These are phyloP conservation scores for Penicillium olsonii DNA, from an alignment of 2,329 filamentous ascomycete genomes.

Conservation along the genomic window DNA sequence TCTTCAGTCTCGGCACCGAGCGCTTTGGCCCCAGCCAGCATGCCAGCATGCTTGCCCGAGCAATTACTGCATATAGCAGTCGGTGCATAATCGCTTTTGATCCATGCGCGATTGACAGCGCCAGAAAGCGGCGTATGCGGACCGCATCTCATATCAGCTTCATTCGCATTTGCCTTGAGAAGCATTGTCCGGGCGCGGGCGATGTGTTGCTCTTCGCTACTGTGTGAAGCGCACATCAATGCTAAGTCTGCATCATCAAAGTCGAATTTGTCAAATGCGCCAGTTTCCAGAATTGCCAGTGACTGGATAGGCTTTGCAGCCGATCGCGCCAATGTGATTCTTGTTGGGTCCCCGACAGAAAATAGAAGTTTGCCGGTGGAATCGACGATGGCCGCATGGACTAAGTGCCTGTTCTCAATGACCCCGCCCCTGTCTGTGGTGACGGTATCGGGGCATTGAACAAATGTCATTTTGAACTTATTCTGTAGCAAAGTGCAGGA, in stretches of 20 bases:
- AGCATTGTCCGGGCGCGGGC: slow-evolving; percentile 43
- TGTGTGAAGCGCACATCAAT: slow-evolving; percentile 53
- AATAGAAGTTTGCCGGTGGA: slow-evolving; percentile 41
- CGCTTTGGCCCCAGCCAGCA: slow-evolving; percentile 47
- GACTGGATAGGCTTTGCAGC: slow-evolving; percentile 51
- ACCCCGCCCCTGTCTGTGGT: slow-evolving; percentile 36
- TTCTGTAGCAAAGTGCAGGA: neutral
- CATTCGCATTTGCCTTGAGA: slow-evolving; percentile 31
- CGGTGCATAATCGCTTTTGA: slow-evolving; percentile 40
- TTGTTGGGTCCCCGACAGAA: slow-evolving; percentile 43
- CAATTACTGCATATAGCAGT: slow-evolving; percentile 49
- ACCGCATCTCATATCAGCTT: slow-evolving; percentile 47
- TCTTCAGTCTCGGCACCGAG: slow-evolving; percentile 33
- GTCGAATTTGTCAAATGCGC: slow-evolving; percentile 37
- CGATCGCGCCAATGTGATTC: slow-evolving; percentile 49
- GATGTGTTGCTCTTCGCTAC: slow-evolving; percentile 46
- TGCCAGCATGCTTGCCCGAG: slow-evolving; percentile 53
- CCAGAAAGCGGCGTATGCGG: slow-evolving; percentile 43
- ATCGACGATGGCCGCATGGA: slow-evolving; percentile 49
- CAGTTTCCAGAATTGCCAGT: slow-evolving; percentile 48
- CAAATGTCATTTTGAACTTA: neutral
- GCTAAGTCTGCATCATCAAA: slow-evolving; percentile 48
- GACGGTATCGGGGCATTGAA: neutral
- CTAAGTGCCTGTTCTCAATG: slow-evolving; percentile 48
- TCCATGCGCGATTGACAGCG: slow-evolving; percentile 43